Conservation (phyloP, 225 moss, liverwort and hornwort species). For the Asterella californica region DNA sequence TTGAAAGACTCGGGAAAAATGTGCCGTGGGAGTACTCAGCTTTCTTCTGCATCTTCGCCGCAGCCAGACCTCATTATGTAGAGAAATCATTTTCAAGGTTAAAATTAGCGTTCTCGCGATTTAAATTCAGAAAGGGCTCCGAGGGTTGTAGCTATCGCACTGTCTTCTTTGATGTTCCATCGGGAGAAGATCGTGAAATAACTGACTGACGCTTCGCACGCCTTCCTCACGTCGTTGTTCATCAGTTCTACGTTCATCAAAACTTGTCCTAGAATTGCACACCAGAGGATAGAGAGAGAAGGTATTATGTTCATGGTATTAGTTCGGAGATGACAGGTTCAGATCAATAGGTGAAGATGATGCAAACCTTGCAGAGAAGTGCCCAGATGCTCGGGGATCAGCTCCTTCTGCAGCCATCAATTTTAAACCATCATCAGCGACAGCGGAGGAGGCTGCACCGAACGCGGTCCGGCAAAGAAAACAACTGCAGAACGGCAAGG, state of each 20-base stretch:
- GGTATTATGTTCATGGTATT: not conserved
- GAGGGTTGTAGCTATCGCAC: too few relatives aligned
- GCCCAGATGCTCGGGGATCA: not conserved
- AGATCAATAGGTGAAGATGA: conserved; percentile 20
- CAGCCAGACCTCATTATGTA: not conserved
- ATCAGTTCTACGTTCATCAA: too few relatives aligned
- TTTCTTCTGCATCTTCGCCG: not conserved
- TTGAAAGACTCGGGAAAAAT: too few relatives aligned
- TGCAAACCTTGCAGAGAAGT: conserved; percentile 7
- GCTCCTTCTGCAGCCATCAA: not conserved
- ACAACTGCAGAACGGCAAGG: not conserved
- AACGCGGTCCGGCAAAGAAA: not conserved
- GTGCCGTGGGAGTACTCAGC: not conserved
- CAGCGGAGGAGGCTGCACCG: not conserved
- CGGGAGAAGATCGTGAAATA: too few relatives aligned
- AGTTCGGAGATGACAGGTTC: conserved; percentile 36
- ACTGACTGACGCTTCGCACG: too few relatives aligned
- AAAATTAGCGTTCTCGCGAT: too few relatives aligned
- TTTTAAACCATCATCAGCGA: not conserved
- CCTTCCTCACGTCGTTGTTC: too few relatives aligned
- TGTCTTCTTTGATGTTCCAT: too few relatives aligned
- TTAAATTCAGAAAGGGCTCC: too few relatives aligned
- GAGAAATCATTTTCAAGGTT: not conserved
- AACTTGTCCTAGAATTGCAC: not conserved
- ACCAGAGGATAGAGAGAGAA: not conserved